These are phyloP conservation scores for Didymella pomorum DNA, from an alignment of 2,329 filamentous ascomycete genomes.

Conservation along the genomic window DNA sequence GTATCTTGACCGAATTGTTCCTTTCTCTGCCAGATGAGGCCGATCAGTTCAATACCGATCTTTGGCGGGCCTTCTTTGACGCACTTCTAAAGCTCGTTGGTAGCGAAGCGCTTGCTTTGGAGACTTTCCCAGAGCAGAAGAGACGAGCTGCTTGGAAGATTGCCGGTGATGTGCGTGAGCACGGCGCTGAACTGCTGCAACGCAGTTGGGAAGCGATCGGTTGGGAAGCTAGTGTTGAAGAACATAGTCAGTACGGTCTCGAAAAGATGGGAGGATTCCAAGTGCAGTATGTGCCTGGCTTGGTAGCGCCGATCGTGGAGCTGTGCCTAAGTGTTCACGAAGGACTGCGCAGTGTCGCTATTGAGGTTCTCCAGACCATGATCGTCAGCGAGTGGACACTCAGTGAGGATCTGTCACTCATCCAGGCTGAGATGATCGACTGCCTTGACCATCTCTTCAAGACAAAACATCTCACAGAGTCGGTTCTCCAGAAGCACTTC, in stretches of 20 bases:
- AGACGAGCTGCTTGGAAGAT: slow-evolving; percentile 98
- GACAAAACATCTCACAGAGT: slow-evolving; percentile 84
- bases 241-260: slow-evolving; percentile 78
- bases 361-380: slow-evolving; percentile 96
- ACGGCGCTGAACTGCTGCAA: slow-evolving; percentile 84
- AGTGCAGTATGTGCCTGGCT: slow-evolving; percentile 93
- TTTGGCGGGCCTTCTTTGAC: slow-evolving; percentile 94
- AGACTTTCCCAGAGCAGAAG: slow-evolving; percentile 97
- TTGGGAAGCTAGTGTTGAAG: slow-evolving; percentile 88
- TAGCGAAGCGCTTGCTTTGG: slow-evolving; percentile 85
- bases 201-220: slow-evolving; percentile 94
- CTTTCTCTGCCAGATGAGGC: slow-evolving; percentile 90
- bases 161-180: slow-evolving; percentile 91
- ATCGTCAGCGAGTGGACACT: slow-evolving; percentile 98
- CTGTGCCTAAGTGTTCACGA: slow-evolving; percentile 95
- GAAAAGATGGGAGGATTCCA: slow-evolving; percentile 93
- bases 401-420: slow-evolving; percentile 87
- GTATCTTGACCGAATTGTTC: slow-evolving; percentile 81
- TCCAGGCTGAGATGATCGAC: slow-evolving; percentile 97
- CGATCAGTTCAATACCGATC: slow-evolving; percentile 87
- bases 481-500: slow-evolving; percentile 90
- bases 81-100: slow-evolving; percentile 88
- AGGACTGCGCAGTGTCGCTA: slow-evolving; percentile 85
- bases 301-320: slow-evolving; percentile 91
- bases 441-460: slow-evolving; percentile 92